A percentile compares a stretch with the other conserved stretches of the same genome.
These are phyloP conservation scores for Usnea hakonensis DNA, from an alignment of 495 filamentous ascomycete species.

Conservation along the genomic window DNA sequence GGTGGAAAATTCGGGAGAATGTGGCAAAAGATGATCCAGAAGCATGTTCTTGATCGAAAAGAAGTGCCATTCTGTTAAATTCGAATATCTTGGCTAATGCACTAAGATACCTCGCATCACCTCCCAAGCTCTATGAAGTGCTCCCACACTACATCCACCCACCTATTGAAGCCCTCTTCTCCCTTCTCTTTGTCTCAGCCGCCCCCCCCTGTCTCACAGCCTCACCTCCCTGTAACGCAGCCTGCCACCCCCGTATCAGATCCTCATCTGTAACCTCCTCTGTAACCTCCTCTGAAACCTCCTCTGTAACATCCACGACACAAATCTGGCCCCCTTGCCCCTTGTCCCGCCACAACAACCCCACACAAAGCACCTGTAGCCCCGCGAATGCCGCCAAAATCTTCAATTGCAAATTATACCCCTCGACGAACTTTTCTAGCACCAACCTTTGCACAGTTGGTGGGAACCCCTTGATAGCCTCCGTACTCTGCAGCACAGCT, in stretches of 20 bases:
- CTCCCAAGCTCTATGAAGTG: neutral
- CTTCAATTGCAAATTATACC: conserved; percentile 27
- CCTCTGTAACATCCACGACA: neutral
- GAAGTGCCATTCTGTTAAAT: too few relatives aligned
- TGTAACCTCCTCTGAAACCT: too few relatives aligned
- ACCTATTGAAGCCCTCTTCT: neutral
- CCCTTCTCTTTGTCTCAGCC: neutral
- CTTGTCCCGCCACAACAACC: conserved; percentile 7
- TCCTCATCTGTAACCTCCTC: too few relatives aligned
- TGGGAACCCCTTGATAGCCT: conserved; percentile 15
- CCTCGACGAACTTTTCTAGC: conserved; percentile 20
- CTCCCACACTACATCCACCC: neutral
- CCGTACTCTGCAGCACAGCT: conserved; percentile 9
- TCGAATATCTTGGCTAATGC: too few relatives aligned
- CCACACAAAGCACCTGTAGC: neutral
- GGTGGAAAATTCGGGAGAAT: neutral
- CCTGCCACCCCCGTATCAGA: too few relatives aligned
- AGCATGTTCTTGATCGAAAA: neutral
- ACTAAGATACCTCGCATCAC: neutral
- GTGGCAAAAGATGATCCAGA: neutral
- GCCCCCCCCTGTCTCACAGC: neutral
- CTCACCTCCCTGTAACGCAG: too few relatives aligned
- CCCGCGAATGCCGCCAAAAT: conserved; percentile 31
- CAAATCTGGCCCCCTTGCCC: neutral
- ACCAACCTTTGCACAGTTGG: conserved; percentile 11